Base-by-base conservation (phyloP, 169 alveolate species). In the Plasmodium vinckei region DNA sequence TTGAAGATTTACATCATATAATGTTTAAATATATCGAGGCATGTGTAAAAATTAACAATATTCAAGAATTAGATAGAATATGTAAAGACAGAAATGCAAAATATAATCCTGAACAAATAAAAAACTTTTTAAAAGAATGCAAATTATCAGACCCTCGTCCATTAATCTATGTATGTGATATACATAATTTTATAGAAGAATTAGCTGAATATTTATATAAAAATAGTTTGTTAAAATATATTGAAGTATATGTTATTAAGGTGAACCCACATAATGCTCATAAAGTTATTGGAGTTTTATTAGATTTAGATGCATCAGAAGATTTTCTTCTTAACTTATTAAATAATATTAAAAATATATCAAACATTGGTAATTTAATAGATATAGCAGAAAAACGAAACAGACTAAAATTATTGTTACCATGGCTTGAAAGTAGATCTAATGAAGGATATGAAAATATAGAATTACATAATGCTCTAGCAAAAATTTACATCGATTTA, bases 271-370 rank as follows among this genome's bases (percentile, higher is more conserved):
- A 97, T 87, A 98, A 99, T 73, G 97, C 99, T 47, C 99, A 99
- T 23, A 95, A 95, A 91, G 99, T 99, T 53, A 95, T 98, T 25
- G 99, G 99, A 42, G 98, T 99, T 46, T 95, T 99, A 86, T 93
- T 98, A 56, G 99, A 99, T 73, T 96, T 98, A 56, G 99, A 98
- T 94, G 98, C 99, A 63, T 98, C 99, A 25, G 99, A 99, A 87
- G 97, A 97, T 57, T 96, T 98, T 88, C 97, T 99, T 79, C 97
- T 97, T 92, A 94, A 94, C 13, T 73, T 95, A 56, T 90, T 96
- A 65, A 98, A 97, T 93, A 95, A 97, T 33, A 96, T 98, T 65
- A 97, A 99, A 56, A 98, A 99, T 46, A 94, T 97, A 51, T 96
- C 98, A 88, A 98, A 99, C 65, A 97, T 98, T 79, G 98, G 97